phyloP scores from a whole-genome alignment of 2,329 filamentous ascomycete genomes.

The Paraconiothyrium sp. region DNA sequence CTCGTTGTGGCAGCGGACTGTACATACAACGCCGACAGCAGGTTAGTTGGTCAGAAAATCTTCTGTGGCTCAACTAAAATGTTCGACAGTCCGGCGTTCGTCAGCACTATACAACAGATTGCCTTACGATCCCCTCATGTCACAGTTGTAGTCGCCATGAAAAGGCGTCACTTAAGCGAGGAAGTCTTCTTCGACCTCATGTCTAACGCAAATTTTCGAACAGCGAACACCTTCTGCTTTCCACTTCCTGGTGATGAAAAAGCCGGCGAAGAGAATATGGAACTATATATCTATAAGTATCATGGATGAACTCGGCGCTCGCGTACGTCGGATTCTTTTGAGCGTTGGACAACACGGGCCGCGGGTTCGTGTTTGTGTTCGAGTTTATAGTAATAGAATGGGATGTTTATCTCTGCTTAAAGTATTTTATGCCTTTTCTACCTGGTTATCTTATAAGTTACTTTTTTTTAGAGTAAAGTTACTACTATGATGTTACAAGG shows the following conservation, averaged over 20 bases:
- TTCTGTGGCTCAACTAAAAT: background rate
- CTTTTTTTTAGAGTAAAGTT: no score
- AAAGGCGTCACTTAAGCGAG: constrained; percentile 73
- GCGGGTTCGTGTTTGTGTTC: no score
- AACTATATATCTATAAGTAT: constrained; percentile 33
- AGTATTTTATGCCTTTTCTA: no score
- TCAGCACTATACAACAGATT: constrained; percentile 64
- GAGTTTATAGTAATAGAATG: no score
- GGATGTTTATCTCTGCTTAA: no score
- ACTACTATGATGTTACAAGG: no score
- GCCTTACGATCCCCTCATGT: constrained; percentile 59
- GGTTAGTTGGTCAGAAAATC: constrained; percentile 27
- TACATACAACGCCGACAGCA: constrained; percentile 75
- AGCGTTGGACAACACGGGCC: no score
- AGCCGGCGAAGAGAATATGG: constrained; percentile 36
- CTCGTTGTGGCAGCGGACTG: constrained; percentile 75
- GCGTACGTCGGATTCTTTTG: no score
- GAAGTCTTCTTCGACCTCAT: constrained; percentile 70
- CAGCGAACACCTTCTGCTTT: constrained; percentile 23
- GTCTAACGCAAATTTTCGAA: constrained; percentile 39
- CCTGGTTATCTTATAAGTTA: no score
- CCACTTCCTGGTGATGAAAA: constrained; percentile 41
- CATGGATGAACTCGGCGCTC: no score
- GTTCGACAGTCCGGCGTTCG: constrained; percentile 64
- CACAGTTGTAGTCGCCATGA: constrained; percentile 69